Evolutionary conservation across 2,329 filamentous ascomycete species (phyloP), one percentile per base, ranked within the genome.

Genomic region (Ascosphaera acerosa): DNA sequence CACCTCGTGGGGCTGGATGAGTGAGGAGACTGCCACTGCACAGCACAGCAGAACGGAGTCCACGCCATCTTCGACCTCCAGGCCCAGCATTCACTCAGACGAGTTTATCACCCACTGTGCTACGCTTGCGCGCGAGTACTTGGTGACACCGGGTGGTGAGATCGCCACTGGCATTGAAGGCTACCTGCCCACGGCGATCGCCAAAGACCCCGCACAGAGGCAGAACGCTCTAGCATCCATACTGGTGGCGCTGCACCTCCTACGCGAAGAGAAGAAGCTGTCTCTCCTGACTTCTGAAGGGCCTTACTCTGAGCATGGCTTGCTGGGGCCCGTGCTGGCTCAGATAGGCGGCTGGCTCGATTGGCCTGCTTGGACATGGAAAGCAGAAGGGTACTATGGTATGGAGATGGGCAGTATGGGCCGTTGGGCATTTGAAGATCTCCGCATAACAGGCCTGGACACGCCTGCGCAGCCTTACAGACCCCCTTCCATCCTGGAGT

Each of bases 191-290:
- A 76, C 70, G 0, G 64, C 50, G 18, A 48, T 43, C 37, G 52
- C 61, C 32, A 63, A 58, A 33, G 55, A 62, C 22, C 53, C 55
- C 32, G 64, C 66, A 34, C 58, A 60, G 31, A 63, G 69, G 27
- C 59, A 64, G 34, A 70, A 69, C 33, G 61, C 75, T 19, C 55
- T 73, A 45, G 65, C 76, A 43, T 60, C 76, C 32, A 63, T 84
- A 22, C 57, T 89, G 38, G 57, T 71, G 23, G 74, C 67, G 1
- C 57, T 97, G 9, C 87, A 97, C 52, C 58, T 94, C 3, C 57
- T 90, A n/a, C 63, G 76, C 0, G 84, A 97, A 48, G 87, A 97
- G 47, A 63, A 76, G 37, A 94, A 90, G 45, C 62, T 97, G 2
- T 68, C 77, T 36, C 64, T 71, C 3, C 53, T 58, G 33, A 57